Conservation (phyloP, 2,329 filamentous ascomycete species). For the Lecanicillium sp. region DNA sequence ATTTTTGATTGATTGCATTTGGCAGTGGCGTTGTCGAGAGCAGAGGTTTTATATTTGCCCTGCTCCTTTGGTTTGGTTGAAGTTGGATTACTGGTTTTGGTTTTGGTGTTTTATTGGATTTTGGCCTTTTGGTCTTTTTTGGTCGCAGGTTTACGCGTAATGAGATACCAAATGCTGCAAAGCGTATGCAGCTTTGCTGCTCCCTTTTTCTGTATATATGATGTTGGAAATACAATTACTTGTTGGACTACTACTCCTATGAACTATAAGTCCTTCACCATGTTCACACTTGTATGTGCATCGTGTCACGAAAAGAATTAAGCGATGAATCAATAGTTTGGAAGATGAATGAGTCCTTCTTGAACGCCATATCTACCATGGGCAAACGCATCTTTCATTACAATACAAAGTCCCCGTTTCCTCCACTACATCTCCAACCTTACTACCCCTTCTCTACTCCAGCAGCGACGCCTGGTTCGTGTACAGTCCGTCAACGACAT, state of each 20-base stretch:
- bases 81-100: not conserved
- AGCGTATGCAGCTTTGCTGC: too few relatives aligned
- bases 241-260: too few relatives aligned
- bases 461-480: slow-evolving; percentile 94
- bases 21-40: not conserved
- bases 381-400: not conserved
- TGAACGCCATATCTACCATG: slow-evolving; percentile 2
- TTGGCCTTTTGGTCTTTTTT: slow-evolving; percentile 8
- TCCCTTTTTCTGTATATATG: not conserved
- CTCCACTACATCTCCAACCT: not conserved
- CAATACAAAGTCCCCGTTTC: not conserved
- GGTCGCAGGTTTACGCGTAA: not conserved
- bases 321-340: not conserved
- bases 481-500: slow-evolving; percentile 94
- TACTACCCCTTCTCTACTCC: slow-evolving; percentile 49
- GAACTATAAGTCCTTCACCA: too few relatives aligned
- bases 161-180: not conserved
- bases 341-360: slow-evolving; percentile 3
- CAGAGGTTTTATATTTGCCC: slow-evolving; percentile 1
- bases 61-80: slow-evolving; percentile 3
- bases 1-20: too few relatives aligned
- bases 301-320: not conserved
- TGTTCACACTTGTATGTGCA: too few relatives aligned
- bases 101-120: slow-evolving; percentile 3
- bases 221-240: not conserved